These are phyloP conservation scores for Arabidopsis lyrata DNA, from an alignment of 441 rosid genomes.

Conservation along the genomic window DNA sequence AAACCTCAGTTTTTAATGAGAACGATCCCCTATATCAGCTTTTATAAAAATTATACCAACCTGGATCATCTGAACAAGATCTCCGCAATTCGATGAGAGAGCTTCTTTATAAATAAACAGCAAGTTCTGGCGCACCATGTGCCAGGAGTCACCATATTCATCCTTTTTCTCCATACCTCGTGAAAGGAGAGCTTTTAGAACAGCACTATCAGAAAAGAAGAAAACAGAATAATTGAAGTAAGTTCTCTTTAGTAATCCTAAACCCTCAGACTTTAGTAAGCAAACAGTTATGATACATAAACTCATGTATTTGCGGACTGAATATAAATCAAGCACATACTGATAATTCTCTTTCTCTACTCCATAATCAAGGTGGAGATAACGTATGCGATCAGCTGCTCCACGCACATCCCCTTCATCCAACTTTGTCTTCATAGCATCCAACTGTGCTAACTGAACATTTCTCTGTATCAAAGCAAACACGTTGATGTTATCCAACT, in stretches of 20 bases:
- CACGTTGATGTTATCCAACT: conserved; percentile 56
- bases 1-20: conserved; percentile 4
- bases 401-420: conserved; percentile 62
- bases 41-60: conserved; percentile 48
- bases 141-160: conserved; percentile 70
- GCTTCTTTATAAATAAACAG: conserved; percentile 74
- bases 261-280: conserved; percentile 18
- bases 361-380: conserved; percentile 73
- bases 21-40: conserved; percentile 10
- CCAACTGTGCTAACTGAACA: conserved; percentile 83
- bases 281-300: conserved; percentile 5
- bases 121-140: conserved; percentile 65
- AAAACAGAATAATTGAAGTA: conserved; percentile 5
- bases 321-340: conserved; percentile 51
- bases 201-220: conserved; percentile 58
- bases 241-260: conserved; percentile 20
- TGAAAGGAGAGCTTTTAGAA: conserved; percentile 76
- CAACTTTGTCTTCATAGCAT: conserved; percentile 58
- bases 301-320: conserved; percentile 30
- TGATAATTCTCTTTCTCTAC: conserved; percentile 72
- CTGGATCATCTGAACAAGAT: conserved; percentile 81
- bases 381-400: conserved; percentile 65
- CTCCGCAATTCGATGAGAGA: conserved; percentile 70
- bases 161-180: conserved; percentile 68
- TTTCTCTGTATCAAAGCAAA: conserved; percentile 61